Conservation (phyloP, 768 basidiomycete species). For the Termitomyces sp. region DNA sequence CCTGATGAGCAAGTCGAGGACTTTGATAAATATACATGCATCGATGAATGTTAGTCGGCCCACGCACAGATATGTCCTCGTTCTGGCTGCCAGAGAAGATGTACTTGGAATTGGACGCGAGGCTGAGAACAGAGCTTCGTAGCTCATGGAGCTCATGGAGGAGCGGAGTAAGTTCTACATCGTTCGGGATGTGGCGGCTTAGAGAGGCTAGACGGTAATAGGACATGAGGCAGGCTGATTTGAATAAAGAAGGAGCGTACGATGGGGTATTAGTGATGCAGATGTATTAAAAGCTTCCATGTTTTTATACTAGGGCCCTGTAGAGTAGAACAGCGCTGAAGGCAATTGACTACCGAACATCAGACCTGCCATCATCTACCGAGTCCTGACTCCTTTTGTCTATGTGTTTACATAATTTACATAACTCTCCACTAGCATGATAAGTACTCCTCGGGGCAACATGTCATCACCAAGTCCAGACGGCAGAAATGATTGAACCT, state of each 20-base stretch:
- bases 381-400: no score
- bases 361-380: no score
- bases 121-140: constrained; percentile 67
- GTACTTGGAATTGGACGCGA: constrained; percentile 66
- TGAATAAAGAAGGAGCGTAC: constrained; percentile 12
- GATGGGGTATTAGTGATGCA: constrained; percentile 17
- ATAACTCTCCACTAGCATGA: no score
- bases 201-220: constrained; percentile 49
- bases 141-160: constrained; percentile 71
- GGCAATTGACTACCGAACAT: no score
- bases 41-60: not conserved
- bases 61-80: constrained; percentile 66
- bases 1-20: constrained; percentile 41
- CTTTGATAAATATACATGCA: not conserved
- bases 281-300: not conserved
- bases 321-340: no score
- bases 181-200: constrained; percentile 48
- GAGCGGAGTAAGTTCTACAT: constrained; percentile 42
- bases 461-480: no score
- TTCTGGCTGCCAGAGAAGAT: constrained; percentile 85
- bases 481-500: no score
- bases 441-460: no score
- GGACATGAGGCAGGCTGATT: constrained; percentile 5
- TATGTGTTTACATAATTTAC: no score
- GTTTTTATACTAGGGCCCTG: not conserved